Conservation (phyloP, 768 basidiomycete genomes). For the Punctularia strigosozonata region DNA sequence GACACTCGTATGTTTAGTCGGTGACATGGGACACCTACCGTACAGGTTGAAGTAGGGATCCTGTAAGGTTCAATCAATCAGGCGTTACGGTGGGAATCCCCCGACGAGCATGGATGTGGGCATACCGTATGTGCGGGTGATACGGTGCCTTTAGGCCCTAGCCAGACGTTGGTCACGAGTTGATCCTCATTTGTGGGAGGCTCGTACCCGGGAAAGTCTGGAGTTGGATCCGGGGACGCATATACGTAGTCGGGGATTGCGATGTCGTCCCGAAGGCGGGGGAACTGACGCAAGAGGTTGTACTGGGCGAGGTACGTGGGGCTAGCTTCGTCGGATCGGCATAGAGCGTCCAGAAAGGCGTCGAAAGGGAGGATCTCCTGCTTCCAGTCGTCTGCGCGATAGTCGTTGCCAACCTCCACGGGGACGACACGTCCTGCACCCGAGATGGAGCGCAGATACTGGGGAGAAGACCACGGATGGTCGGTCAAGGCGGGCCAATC, state of each 20-base stretch:
- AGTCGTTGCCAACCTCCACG: slow-evolving; percentile 81
- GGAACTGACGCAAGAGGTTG: slow-evolving; percentile 77
- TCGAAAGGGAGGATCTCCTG: slow-evolving; percentile 75
- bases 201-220: slow-evolving; percentile 36
- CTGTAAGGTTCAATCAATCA: slow-evolving; percentile 27
- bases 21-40: slow-evolving; percentile 28
- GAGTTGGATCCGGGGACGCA: slow-evolving; percentile 34
- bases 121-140: slow-evolving; percentile 85
- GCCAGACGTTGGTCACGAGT: slow-evolving; percentile 67
- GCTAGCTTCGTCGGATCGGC: slow-evolving; percentile 9
- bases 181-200: slow-evolving; percentile 58
- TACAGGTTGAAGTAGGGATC: slow-evolving; percentile 93
- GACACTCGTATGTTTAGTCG: too few relatives aligned
- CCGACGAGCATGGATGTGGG: slow-evolving; percentile 21
- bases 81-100: too few relatives aligned
- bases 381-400: slow-evolving; percentile 70
- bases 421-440: slow-evolving; percentile 83
- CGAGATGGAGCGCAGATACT: slow-evolving; percentile 58
- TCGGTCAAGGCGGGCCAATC: slow-evolving; percentile 73
- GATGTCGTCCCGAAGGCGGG: slow-evolving; percentile 62
- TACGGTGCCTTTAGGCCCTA: slow-evolving; percentile 67
- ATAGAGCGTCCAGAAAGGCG: slow-evolving; percentile 47
- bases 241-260: slow-evolving; percentile 85
- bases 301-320: slow-evolving; percentile 86
- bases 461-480: slow-evolving; percentile 56